Evolutionary conservation across 2,329 filamentous ascomycete genomes (phyloP), one percentile per base, ranked within the genome.

Genomic region (Cordyceps tenuipes): DNA sequence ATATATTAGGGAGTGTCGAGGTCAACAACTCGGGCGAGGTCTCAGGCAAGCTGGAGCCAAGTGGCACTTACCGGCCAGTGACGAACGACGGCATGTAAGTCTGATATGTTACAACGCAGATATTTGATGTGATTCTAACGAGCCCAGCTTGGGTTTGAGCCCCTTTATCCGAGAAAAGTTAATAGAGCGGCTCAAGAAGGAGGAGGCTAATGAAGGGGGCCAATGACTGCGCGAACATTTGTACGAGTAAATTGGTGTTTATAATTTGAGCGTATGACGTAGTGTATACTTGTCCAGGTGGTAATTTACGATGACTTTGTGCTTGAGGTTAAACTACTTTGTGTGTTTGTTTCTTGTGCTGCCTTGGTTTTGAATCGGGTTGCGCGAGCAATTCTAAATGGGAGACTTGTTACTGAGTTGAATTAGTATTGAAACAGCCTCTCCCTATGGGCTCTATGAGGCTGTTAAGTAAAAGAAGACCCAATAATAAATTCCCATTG

Each of bases 71-170:
- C 68, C 79, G 85, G 43, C 74, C 87, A 34, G 67, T 88, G 56
- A 88, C 85, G 0, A 83, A 84, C 56, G 80, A 87, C 71, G 85
- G 85, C 68, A 84, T 88, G 84, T 87, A 70, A 82, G 84, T 82
- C 53, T 44, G 2, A 2, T 17, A 7, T 49, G 26, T 29, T 12
- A 8, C 7, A n/a, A 10, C 15, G 39, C 7, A 26, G 31, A 3
- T 9, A 8, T 39, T 29, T 21, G 10, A 29, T 41, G 0, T 50
- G 49, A 61, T 66, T 23, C 69, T 70, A 66, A 70, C 60, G 63
- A 64, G 52, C 60, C 13, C 60, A 82, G 80, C 57, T 72, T 84
- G 39, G 80, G 80, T 2, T 66, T 84, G 47, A 82, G 79, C 56
- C 77, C 81, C 23, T 84, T 78, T 64, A 66, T 85, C 31, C 72